A percentile compares a stretch with the other conserved stretches of the same genome.
phyloP scores from a whole-genome alignment of 768 basidiomycete genomes.

The Gloeophyllum trabeum region DNA sequence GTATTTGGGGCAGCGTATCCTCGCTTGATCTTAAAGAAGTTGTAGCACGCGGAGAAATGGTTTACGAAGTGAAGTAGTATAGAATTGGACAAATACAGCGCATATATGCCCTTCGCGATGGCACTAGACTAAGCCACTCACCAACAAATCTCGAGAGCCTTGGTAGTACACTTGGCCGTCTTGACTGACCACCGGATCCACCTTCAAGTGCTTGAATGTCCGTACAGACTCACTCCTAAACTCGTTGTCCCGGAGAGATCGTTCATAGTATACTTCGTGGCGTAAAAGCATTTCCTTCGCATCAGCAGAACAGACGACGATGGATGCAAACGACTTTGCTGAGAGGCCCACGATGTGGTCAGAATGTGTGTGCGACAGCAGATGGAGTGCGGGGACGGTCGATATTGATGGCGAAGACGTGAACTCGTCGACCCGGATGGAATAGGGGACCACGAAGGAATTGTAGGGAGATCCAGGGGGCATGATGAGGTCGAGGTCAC shows the following conservation, averaged over 20 bases:
- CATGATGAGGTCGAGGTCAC: slow-evolving; percentile 32
- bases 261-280: slow-evolving; percentile 60
- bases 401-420: slow-evolving; percentile 24
- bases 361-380: slow-evolving; percentile 86
- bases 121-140: slow-evolving; percentile 23
- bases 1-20: not conserved
- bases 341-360: slow-evolving; percentile 78
- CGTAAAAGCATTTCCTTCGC: slow-evolving; percentile 80
- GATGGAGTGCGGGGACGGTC: slow-evolving; percentile 38
- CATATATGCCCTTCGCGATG: no score
- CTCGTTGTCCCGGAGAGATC: slow-evolving; percentile 43
- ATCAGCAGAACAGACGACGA: slow-evolving; percentile 69
- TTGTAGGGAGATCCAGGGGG: slow-evolving; percentile 69
- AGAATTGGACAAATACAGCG: no score
- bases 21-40: not conserved
- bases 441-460: slow-evolving; percentile 67
- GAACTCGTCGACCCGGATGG: slow-evolving; percentile 84
- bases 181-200: slow-evolving; percentile 32
- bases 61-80: no score
- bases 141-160: slow-evolving; percentile 60
- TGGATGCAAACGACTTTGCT: slow-evolving; percentile 60
- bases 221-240: slow-evolving; percentile 36
- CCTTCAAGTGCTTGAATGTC: slow-evolving; percentile 60
- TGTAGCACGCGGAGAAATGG: not conserved
- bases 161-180: slow-evolving; percentile 37